Conservation (phyloP, 805 yeast species). For the Metahyphopichia silvanorum region DNA sequence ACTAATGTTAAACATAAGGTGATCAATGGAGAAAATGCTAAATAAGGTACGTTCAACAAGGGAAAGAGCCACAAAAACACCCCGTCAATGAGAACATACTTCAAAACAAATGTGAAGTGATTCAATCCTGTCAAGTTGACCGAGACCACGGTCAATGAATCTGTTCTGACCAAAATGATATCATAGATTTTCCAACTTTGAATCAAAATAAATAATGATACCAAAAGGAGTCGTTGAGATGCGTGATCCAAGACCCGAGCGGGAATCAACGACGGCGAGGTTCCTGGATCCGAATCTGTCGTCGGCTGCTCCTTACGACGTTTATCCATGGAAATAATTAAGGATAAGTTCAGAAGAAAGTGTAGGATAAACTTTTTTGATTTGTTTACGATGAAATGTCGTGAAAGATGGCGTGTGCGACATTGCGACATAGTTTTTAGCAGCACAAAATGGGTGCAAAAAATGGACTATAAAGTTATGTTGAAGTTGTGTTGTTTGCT, state of each 20-base stretch:
- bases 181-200: slow-evolving; percentile 87
- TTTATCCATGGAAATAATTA: too few species aligned
- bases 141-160: slow-evolving; percentile 20
- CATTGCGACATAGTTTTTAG: too few species aligned
- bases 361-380: too few species aligned
- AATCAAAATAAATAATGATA: slow-evolving; percentile 66
- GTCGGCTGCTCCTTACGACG: background rate
- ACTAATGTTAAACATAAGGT: slow-evolving; percentile 47
- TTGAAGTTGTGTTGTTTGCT: too few species aligned
- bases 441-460: too few species aligned
- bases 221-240: slow-evolving; percentile 66
- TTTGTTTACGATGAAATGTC: too few species aligned
- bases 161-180: slow-evolving; percentile 54
- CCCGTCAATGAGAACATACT: slow-evolving; percentile 74
- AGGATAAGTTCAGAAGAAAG: too few species aligned
- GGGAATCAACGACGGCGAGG: too few species aligned
- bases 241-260: slow-evolving; percentile 64
- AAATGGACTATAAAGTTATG: too few species aligned
- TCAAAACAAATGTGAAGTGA: slow-evolving; percentile 58
- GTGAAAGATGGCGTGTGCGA: too few species aligned
- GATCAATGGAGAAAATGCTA: slow-evolving; percentile 59
- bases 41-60: slow-evolving; percentile 68
- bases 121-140: slow-evolving; percentile 39
- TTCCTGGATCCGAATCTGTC: too few species aligned
- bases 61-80: slow-evolving; percentile 69